Evolutionary conservation across 441 rosid species (phyloP), one percentile per base, ranked within the genome.

Genomic region (Breynia disticha): DNA sequence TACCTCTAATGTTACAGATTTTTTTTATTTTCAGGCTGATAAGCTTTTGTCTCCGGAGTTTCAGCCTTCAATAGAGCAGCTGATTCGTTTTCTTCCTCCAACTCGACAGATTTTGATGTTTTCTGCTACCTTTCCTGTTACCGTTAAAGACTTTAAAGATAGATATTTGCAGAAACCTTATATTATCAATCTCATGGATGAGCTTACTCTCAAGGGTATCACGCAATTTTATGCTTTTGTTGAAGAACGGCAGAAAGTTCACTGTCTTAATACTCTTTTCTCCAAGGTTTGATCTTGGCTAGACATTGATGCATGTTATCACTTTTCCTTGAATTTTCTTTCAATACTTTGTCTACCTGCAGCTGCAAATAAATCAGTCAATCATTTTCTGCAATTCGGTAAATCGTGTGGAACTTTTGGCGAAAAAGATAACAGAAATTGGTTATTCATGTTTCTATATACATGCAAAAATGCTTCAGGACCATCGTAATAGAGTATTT

Each of bases 391-490:
- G 98, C 82, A 91, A 91, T 67, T 91, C 98, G 19, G 98, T 91
- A 53, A 91, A 88, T 74, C 95, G 98, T 15, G 98, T 91, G 62
- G 98, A 91, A 72, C 79, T 91, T 51, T 62, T 91, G 72, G 98
- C 98, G 61, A 91, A 91, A 87, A 91, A 91, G 77, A 91, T 91
- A 54, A 91, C 98, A 41, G 98, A 91, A 59, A 96, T 88, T 70
- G 98, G 98, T 41, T 91, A 91, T 71, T 91, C 98, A 14, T 91
- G 98, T 74, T 91, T 91, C 72, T 91, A 91, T 67, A 91, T 91
- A 49, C 98, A 91, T 70, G 96, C 98, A 17, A 91, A 91, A 77
- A 91, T 91, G 98, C 83, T 91, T 74, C 98, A 91, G 69, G 98
- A 88, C 69, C 98, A 88, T 72, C 96, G 98, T 41, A 91, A 91